phyloP scores from a whole-genome alignment of 2,329 filamentous ascomycete genomes.

The Diplodia scrobiculata region DNA sequence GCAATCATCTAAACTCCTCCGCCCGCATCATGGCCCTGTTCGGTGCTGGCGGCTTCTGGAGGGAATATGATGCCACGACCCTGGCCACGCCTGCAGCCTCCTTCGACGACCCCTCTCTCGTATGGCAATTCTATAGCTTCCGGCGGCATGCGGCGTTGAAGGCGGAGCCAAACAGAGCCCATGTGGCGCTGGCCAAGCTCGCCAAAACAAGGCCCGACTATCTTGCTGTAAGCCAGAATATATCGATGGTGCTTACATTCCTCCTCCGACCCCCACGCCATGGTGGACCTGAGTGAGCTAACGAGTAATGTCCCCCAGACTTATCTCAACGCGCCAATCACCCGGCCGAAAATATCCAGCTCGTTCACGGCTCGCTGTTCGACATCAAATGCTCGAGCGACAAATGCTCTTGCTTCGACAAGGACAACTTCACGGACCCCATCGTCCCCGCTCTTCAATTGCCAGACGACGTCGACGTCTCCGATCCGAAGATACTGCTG shows the following conservation, averaged over 20 bases:
- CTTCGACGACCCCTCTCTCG: slow-evolving; percentile 32
- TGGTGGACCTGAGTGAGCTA: background rate
- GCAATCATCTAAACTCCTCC: slow-evolving; percentile 31
- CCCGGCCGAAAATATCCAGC: slow-evolving; percentile 28
- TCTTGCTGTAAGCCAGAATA: slow-evolving; percentile 36
- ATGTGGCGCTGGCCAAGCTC: slow-evolving; percentile 33
- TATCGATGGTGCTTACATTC: slow-evolving; percentile 30
- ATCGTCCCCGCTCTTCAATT: slow-evolving; percentile 27
- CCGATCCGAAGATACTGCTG: slow-evolving; percentile 29
- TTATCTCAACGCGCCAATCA: slow-evolving; percentile 32
- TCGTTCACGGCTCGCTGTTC: slow-evolving; percentile 33
- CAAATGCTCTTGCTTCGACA: slow-evolving; percentile 18
- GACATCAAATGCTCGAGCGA: slow-evolving; percentile 32
- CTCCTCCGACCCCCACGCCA: background rate
- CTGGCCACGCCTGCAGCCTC: slow-evolving; percentile 30
- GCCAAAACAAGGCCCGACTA: slow-evolving; percentile 31
- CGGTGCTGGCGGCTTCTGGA: slow-evolving; percentile 33
- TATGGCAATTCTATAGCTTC: slow-evolving; percentile 34
- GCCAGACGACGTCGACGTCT: slow-evolving; percentile 8
- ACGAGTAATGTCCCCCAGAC: slow-evolving; percentile 25
- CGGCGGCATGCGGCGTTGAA: slow-evolving; percentile 29
- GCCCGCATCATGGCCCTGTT: slow-evolving; percentile 34
- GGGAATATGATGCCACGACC: slow-evolving; percentile 31
- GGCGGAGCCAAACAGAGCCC: slow-evolving; percentile 35
- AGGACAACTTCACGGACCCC: slow-evolving; percentile 23